Evolutionary conservation across 2,329 filamentous ascomycete genomes (phyloP), one percentile per base, ranked within the genome.

Genomic region (Xylogone sp.): DNA sequence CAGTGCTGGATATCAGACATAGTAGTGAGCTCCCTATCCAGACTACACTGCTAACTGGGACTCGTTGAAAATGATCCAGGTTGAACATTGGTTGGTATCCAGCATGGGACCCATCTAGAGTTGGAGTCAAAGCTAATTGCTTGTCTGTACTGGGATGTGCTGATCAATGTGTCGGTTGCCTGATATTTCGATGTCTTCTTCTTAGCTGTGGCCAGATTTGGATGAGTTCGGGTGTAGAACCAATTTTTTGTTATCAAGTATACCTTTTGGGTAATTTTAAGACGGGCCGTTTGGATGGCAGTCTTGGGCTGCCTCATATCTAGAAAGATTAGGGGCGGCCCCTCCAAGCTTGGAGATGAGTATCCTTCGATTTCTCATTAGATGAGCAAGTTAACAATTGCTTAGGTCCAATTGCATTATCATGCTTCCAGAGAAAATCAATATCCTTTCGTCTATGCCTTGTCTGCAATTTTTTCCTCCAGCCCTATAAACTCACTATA

Each of bases 81-180:
- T 50, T 55, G 52, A 55, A 56, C 53, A 46, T 55, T 54, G 47
- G 46, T 46, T 47, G 47, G 46, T 54, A 57, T 62, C 58, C 51
- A 58, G 57, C 56, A 71, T 72, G 78, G 90, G 89, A 90, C 88
- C 88, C 90, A 90, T 90, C 88, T 83, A 68, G 86, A 81, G 88
- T 91, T 90, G 88, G 88, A 76, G 86, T 95, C 90, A 95, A 90
- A 91, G 90, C 77, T 84, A 90, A 76, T 89, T 78, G 81, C 90
- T 93, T 92, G 88, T 93, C 89, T 65, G 59, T 55, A 53, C 53
- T 60, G 59, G 58, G 58, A 58, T 56, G 57, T 56, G 54, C 51
- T 50, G 46, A 50, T 39, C 49, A 20, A 31, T 52, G 49, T 61
- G 55, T 57, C 46, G 31, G 48, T 51, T 43, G 51, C 49, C 45